Conservation (phyloP, 345 rosid species). For the Eucalyptus brandiana region DNA sequence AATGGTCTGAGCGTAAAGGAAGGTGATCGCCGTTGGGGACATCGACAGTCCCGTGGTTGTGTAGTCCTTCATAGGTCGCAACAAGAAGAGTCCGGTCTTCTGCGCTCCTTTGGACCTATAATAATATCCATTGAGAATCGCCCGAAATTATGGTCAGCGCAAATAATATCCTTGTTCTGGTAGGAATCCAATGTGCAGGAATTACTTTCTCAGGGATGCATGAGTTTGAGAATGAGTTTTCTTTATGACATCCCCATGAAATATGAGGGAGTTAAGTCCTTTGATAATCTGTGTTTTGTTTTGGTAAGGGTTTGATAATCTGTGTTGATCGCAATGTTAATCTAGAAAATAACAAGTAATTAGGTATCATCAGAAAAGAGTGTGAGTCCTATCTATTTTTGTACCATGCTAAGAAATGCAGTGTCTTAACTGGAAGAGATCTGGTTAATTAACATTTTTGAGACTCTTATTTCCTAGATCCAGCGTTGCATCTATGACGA, state of each 20-base stretch:
- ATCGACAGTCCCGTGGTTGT: conserved; percentile 17
- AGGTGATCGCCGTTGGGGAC: not conserved
- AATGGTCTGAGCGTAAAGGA: not conserved
- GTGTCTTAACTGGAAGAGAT: not conserved
- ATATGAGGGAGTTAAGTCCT: not conserved
- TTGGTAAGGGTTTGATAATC: not conserved
- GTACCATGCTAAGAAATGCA: not conserved
- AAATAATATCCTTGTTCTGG: not conserved
- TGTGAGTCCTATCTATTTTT: not conserved
- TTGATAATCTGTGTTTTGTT: not conserved
- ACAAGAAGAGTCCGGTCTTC: conserved; percentile 27
- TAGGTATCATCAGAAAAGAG: not conserved
- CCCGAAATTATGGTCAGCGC: not conserved
- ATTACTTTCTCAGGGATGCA: not conserved
- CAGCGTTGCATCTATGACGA: not conserved
- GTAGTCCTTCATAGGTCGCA: conserved; percentile 54
- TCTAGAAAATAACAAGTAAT: not conserved
- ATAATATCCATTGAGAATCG: not conserved
- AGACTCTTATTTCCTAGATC: not conserved
- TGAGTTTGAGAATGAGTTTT: not conserved
- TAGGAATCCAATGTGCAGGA: not conserved
- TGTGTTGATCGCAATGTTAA: not conserved
- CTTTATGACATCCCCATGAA: not conserved
- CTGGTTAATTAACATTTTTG: not conserved
- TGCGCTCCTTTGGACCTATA: conserved; percentile 34